A percentile compares a stretch with the other conserved stretches of the same genome.
Evolutionary conservation across 257 asterid species (phyloP).

Genomic region (Nicotiana tabacum): DNA sequence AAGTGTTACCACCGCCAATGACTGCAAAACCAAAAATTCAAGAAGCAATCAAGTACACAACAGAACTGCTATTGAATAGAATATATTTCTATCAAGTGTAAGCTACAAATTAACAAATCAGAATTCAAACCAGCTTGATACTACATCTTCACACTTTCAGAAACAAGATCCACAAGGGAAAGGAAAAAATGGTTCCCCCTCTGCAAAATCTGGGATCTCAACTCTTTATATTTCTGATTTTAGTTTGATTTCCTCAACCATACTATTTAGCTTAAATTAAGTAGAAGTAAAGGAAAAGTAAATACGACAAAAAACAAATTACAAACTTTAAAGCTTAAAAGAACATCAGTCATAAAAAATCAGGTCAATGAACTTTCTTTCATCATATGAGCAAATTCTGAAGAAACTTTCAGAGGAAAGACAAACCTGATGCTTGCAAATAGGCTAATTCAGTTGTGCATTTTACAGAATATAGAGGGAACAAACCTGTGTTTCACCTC

Average conservation of each 20-base stretch:
- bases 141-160: neutral
- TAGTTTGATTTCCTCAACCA: neutral
- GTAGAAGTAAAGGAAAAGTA: neutral
- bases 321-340: neutral
- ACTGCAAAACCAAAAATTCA: constrained; percentile 29
- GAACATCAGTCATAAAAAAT: neutral
- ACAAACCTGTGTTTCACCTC: constrained; percentile 95
- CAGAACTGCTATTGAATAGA: neutral
- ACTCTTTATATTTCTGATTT: neutral
- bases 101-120: neutral
- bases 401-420: neutral
- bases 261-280: neutral
- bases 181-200: neutral
- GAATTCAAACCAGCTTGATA: neutral
- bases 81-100: neutral
- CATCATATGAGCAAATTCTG: neutral
- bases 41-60: neutral
- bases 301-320: neutral
- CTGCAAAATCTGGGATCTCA: neutral
- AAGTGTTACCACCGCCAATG: constrained; percentile 92
- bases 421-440: neutral
- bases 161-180: neutral
- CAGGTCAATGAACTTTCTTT: neutral
- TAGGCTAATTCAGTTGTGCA: neutral
- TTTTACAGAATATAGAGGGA: neutral